A percentile compares a stretch with the other conserved stretches of the same genome.
Evolutionary conservation across 306 rosid genomes (phyloP).

Genomic region (Pyrus bretschneideri): DNA sequence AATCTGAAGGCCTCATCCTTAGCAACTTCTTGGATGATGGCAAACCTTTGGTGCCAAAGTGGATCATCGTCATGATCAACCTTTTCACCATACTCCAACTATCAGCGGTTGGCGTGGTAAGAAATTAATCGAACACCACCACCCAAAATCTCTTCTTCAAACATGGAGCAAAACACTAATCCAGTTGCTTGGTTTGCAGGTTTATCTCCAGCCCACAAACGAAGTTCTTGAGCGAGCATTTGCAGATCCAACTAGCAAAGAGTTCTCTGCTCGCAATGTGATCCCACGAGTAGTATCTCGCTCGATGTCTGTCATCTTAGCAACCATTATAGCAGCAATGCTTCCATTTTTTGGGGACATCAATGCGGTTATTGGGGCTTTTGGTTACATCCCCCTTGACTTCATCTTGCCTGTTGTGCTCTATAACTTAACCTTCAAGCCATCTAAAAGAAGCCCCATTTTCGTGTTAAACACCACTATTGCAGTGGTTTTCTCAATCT

Average conservation of each 20-base stretch:
- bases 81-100: slow-evolving; percentile 58
- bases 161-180: neutral
- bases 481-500: slow-evolving; percentile 40
- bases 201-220: slow-evolving; percentile 72
- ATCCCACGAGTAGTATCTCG: slow-evolving; percentile 57
- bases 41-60: slow-evolving; percentile 47
- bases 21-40: slow-evolving; percentile 53
- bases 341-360: slow-evolving; percentile 83
- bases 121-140: neutral
- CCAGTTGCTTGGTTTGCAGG: slow-evolving; percentile 23
- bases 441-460: slow-evolving; percentile 45
- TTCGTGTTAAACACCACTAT: slow-evolving; percentile 53
- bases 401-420: slow-evolving; percentile 60
- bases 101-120: slow-evolving; percentile 67
- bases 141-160: neutral
- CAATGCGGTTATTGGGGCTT: slow-evolving; percentile 68
- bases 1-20: slow-evolving; percentile 41
- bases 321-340: slow-evolving; percentile 65
- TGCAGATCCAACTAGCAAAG: slow-evolving; percentile 34
- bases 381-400: slow-evolving; percentile 81
- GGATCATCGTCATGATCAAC: slow-evolving; percentile 63
- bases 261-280: slow-evolving; percentile 53
- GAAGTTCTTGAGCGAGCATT: slow-evolving; percentile 56
- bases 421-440: slow-evolving; percentile 69
- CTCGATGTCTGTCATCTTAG: slow-evolving; percentile 33